phyloP scores from a whole-genome alignment of 495 filamentous ascomycete species.

The Immersiella caudata region DNA sequence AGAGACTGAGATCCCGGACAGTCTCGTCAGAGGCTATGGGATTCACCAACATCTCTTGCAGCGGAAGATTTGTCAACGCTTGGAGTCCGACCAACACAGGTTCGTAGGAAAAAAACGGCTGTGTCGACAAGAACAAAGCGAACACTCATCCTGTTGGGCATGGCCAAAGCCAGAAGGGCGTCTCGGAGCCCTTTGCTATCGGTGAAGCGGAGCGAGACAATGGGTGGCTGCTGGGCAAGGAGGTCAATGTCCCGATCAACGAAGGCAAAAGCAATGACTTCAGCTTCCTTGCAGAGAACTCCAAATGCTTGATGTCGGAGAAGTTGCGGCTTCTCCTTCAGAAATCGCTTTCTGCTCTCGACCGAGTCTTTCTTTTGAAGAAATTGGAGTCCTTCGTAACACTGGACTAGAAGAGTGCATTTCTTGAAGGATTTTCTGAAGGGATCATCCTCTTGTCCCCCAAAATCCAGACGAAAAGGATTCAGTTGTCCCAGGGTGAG shows the following conservation, averaged over 20 bases:
- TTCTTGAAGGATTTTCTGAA: slow-evolving; percentile 30
- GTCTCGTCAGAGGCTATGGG: slow-evolving; percentile 8
- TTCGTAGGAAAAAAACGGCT: slow-evolving; percentile 70
- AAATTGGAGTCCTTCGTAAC: slow-evolving; percentile 48
- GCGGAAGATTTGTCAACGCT: slow-evolving; percentile 53
- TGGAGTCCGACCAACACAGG: slow-evolving; percentile 67
- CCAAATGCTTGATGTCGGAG: slow-evolving; percentile 65
- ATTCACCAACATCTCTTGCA: slow-evolving; percentile 55
- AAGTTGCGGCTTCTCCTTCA: slow-evolving; percentile 53
- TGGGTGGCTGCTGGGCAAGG: slow-evolving; percentile 49
- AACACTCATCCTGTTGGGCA: slow-evolving; percentile 45
- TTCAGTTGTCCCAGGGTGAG: slow-evolving; percentile 31
- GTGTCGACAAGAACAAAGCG: slow-evolving; percentile 64
- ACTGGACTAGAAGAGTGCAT: slow-evolving; percentile 52
- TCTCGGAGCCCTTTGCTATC: slow-evolving; percentile 41
- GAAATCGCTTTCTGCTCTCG: slow-evolving; percentile 45
- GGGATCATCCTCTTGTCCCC: slow-evolving; percentile 21
- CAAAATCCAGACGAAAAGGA: slow-evolving; percentile 33
- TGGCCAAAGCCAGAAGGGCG: slow-evolving; percentile 44
- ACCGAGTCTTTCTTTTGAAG: slow-evolving; percentile 35
- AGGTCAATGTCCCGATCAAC: slow-evolving; percentile 61
- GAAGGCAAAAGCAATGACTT: slow-evolving; percentile 64
- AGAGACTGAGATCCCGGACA: background rate
- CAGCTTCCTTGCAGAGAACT: slow-evolving; percentile 54
- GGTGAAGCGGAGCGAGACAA: slow-evolving; percentile 56